Evolutionary conservation across 2,329 filamentous ascomycete species (phyloP).

Genomic region (Aspergillus sp.): DNA sequence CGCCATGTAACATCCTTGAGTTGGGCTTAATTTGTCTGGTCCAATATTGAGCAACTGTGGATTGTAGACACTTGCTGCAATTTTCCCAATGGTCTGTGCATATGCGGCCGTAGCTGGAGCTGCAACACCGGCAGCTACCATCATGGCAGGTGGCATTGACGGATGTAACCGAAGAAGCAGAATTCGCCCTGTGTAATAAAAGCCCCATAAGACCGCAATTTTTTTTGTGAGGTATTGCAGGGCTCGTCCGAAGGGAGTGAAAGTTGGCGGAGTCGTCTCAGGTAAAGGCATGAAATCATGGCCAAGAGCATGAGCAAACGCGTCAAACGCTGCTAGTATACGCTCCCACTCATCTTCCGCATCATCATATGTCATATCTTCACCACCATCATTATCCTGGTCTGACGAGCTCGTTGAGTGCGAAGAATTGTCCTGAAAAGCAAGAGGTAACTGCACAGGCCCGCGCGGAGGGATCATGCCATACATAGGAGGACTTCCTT

Average conservation of each 20-base stretch:
- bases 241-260: constrained; percentile 74
- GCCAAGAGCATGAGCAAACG: constrained; percentile 55
- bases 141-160: constrained; percentile 81
- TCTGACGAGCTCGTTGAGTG: constrained; percentile 11
- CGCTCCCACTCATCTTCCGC: constrained; percentile 70
- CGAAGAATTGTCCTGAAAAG: constrained; percentile 47
- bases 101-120: constrained; percentile 64
- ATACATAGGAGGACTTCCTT: constrained; percentile 36
- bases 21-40: constrained; percentile 59
- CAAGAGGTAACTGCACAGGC: constrained; percentile 40
- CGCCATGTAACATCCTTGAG: constrained; percentile 71
- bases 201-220: constrained; percentile 82
- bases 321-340: constrained; percentile 36
- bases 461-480: constrained; percentile 42
- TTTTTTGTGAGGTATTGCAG: constrained; percentile 77
- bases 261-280: constrained; percentile 56
- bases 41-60: constrained; percentile 32
- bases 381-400: constrained; percentile 47
- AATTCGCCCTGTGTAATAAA: constrained; percentile 79
- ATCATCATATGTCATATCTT: constrained; percentile 59
- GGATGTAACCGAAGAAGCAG: constrained; percentile 77
- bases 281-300: constrained; percentile 70
- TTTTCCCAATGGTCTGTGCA: constrained; percentile 70
- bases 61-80: constrained; percentile 62
- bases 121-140: constrained; percentile 75